Evolutionary conservation across 805 yeast species (phyloP), one percentile per base, ranked within the genome.

Genomic region (Teunomyces lycoperdinae): DNA sequence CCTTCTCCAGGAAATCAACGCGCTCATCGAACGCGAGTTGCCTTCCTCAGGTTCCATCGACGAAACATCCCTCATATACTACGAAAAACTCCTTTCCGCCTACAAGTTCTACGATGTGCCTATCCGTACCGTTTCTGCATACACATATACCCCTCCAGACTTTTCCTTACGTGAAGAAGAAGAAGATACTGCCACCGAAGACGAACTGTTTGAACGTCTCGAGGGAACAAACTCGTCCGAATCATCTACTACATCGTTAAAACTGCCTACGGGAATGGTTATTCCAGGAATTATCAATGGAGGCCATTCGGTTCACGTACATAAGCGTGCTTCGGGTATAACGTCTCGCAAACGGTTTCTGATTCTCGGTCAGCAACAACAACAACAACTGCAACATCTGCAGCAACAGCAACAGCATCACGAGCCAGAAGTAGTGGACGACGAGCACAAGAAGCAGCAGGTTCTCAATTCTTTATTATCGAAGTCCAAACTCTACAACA

Each of bases 401-500:
- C 24, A 20, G 4, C 24, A 20, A 20, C 24, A 4, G 4, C 45
- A 45, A 9, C 14, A 13, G n/a, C 49, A 50, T 13, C 43, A 27
- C 39, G 48, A 34, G 1, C n/a, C 29, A 10, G 44, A 30, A 1
- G 30, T 43, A 34, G 38, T 30, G 8, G 58, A 54, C 3, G 62
- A 58, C 8, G 61, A 57, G 8, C 42, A 50, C 38, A 52, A 50
- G 42, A 57, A 53, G 31, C 57, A 56, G 39, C 63, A 57, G 43
- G 53, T 53, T 1, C 46, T 61, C 24, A 61, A 61, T 46, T 47
- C 54, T 13, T 46, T 66, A 20, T 55, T 66, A 26, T 54, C 70
- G 13, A 72, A 71, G 47, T 63, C 74, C 3, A 60, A 61, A 49
- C 56, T 72, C 33, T 72, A 71, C 50, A 66, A 64, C 49, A 64